Percentiles rank a stretch among this genome's conserved stretches.
phyloP scores from a whole-genome alignment of 371 early-diverging fungal genomes.

The Amoeboaphelidium occidentale region DNA sequence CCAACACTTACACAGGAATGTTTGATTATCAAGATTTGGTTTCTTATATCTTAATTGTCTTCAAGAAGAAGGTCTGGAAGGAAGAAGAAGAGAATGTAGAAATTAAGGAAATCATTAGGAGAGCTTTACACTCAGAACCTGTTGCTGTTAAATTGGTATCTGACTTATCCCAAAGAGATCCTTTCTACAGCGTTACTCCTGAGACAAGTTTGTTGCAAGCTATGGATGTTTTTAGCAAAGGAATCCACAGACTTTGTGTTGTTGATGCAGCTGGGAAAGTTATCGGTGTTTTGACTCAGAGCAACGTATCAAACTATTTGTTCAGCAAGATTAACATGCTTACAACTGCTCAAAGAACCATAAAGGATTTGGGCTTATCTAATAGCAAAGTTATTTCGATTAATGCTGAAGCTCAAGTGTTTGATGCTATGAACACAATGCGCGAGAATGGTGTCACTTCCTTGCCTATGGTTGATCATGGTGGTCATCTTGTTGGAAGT shows the following conservation, averaged over 20 bases:
- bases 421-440: conserved; percentile 10
- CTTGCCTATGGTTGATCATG: conserved; percentile 27
- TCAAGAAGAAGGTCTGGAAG: conserved; percentile 9
- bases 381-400: conserved; percentile 26
- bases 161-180: conserved; percentile 55
- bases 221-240: conserved; percentile 42
- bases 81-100: conserved; percentile 17
- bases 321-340: conserved; percentile 16
- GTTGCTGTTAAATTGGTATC: conserved; percentile 38
- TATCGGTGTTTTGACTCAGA: conserved; percentile 57
- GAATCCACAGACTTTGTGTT: conserved; percentile 49
- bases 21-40: conserved; percentile 61
- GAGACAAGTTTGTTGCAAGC: conserved; percentile 45
- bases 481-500: conserved; percentile 32
- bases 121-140: conserved; percentile 21
- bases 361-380: conserved; percentile 24
- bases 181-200: conserved; percentile 49
- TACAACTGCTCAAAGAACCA: not conserved
- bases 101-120: conserved; percentile 27
- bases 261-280: conserved; percentile 19
- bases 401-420: conserved; percentile 18
- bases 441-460: conserved; percentile 28
- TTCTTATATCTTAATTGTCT: conserved; percentile 23
- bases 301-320: conserved; percentile 33
- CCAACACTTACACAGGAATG: conserved; percentile 29